Evolutionary conservation across 768 basidiomycete genomes (phyloP), one percentile per base, ranked within the genome.

Genomic region (Macrolepiota dolichaula): DNA sequence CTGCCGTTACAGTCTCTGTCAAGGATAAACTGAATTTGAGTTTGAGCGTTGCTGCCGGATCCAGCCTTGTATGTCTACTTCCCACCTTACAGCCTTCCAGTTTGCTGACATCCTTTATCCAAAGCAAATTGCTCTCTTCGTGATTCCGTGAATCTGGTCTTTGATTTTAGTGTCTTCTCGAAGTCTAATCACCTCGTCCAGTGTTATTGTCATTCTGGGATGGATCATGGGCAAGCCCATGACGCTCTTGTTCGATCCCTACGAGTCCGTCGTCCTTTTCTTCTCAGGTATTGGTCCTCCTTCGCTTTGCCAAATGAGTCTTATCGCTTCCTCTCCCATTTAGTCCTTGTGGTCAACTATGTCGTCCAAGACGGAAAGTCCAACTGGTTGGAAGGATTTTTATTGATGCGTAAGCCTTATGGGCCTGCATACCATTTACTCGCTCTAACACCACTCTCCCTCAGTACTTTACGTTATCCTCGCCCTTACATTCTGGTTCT

Each of bases 11-110:
- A 0, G 94, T 95, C 6, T 92, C 94, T 0, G 89, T 93, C 61
- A 96, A 96, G 73, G 85, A 89, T 72, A 94, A 96, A 71, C 76
- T 97, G 22, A 91, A 91, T 49, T 81, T 97, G 5, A 92, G 91
- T 68, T 78, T 97, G 58, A 88, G 90, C 25, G 92, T 96, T 22
- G 92, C 95, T n/a, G 91, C 94, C 17, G 91, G 94, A 50, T 89
- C 89, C 1, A 88, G 88, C 64, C 88, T 92, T 37, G 89, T 91
- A 68, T 70, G 87, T 79, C 17, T 6, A 44, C 19, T 47, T 36
- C 5, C 50, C 32, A 36, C 13, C 52, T 55, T 17, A 35, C 10
- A 47, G 13, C 50, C 38, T n/a, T 38, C 29, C n/a, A 32, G 17
- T 59, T 64, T 1, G 57, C 55, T 55, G 25, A 50, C 29, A 6